Base-by-base conservation (phyloP, 2,329 filamentous ascomycete genomes). In the Fusarium begoniae region DNA sequence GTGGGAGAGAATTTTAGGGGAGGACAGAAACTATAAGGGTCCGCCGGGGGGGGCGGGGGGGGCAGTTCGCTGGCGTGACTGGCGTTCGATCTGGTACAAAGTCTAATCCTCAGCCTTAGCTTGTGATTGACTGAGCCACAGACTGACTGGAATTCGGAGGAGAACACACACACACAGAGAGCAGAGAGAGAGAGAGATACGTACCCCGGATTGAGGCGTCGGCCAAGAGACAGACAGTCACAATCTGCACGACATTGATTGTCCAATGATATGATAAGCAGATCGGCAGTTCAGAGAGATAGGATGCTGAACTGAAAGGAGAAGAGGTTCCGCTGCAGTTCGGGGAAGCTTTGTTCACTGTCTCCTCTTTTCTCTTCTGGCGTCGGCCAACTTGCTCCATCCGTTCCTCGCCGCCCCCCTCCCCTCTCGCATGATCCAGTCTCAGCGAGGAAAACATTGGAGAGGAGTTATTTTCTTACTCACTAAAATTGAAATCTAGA, bases 321-420 rank as follows among this genome's bases (percentile, higher is more conserved):
- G 35, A 28, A 37, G 35, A 54, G 7, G 28, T 17, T 58, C 55
- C 54, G 28, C 17, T 32, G 22, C 26, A 38, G 24, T 51, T 58
- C 56, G 56, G 67, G 45, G 26, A 70, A 70, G 13, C 20, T 13
- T 30, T 18, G 20, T 48, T 22, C 30, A 7, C 17, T 24, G 44
- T 53, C 44, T 47, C 66, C 66, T 60, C 66, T 54, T 70, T 56
- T 61, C 66, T 60, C 65, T 54, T 54, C 64, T 70, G 67, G 66
- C 67, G 66, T 70, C 67, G 67, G 67, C 67, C 41, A 70, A 70
- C 66, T 68, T 47, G 15, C 15, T 35, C 28, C 38, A 50, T 53
- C 48, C 48, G 50, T 20, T 47, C 13, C 40, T 64, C 24, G 51
- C 51, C 66, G 51, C 51, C 40, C 66, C 51, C 40, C 54, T 38